Evolutionary conservation across 2,329 filamentous ascomycete species (phyloP), one percentile per base, ranked within the genome.

Genomic region (Trichophyton simii): DNA sequence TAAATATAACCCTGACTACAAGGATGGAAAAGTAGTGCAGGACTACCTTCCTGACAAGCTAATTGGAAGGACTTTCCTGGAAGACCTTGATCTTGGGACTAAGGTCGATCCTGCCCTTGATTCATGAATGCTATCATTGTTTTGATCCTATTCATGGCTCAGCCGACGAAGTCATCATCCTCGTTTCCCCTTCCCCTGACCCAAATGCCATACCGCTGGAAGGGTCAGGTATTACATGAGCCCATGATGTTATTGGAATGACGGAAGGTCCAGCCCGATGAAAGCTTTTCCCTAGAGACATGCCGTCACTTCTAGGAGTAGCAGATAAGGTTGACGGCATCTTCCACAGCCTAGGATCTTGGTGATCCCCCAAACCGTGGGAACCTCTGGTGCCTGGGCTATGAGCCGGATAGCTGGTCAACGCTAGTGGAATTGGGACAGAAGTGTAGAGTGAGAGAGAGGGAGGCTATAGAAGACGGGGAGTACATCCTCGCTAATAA

Each of bases 1-100:
- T 75, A 97, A 97, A 74, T 97, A 99, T 70, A 95, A 95, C 67
- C 94, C 94, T 0, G 89, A 95, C 67, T 99, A 92, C 69, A 76
- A 82, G 58, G 84, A 91, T 63, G 94, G 94, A 0, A 83, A 78
- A 67, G 92, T 97, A 0, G 82, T 79, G 65, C 94, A 99, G 76
- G 87, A 91, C 25, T 99, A 97, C 73, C 74, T 99, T n/a, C 94
- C 94, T 0, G 86, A 89, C 9, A 82, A 82, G 61, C 73, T 99
- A 6, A 72, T 78, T 41, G 90, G 86, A 0, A 80, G 87, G 57
- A 78, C 69, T 20, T 97, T 97, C 69, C 73, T 97, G 42, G 90
- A 95, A 69, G 85, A 91, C 3, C 77, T 80, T 48, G 88, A 97
- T 73, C 72, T 99, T 62, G 92, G 92, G 1, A 86, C 82, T 0